A percentile compares a stretch with the other conserved stretches of the same genome.
These are phyloP conservation scores for Linum lewisii DNA, from an alignment of 345 rosid genomes.

Conservation along the genomic window DNA sequence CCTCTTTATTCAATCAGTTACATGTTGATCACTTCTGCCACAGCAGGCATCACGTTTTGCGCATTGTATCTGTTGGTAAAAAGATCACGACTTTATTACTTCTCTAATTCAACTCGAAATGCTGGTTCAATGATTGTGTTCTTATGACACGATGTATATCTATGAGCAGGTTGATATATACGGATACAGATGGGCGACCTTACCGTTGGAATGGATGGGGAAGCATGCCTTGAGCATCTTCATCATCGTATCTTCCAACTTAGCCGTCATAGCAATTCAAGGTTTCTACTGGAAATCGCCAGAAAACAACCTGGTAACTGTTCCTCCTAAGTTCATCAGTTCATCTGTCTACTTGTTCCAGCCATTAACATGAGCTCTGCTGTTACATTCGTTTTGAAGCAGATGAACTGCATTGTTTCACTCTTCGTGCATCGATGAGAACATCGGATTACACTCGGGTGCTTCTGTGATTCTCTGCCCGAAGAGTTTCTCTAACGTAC, in stretches of 20 bases:
- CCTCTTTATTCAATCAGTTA: conserved; percentile 31
- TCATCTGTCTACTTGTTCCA: neutral
- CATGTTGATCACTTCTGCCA: conserved; percentile 35
- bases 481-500: neutral
- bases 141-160: neutral
- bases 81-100: neutral
- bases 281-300: conserved; percentile 34
- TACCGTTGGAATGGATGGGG: conserved; percentile 37
- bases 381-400: conserved; percentile 8
- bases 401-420: conserved; percentile 32
- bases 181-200: conserved; percentile 20
- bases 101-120: neutral
- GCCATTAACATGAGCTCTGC: neutral
- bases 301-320: conserved; percentile 26
- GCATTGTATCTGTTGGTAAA: conserved; percentile 33
- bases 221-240: conserved; percentile 34
- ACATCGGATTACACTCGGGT: neutral
- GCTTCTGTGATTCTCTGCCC: neutral
- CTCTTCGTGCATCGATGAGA: conserved; percentile 16
- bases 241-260: conserved; percentile 27
- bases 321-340: neutral
- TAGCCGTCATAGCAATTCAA: conserved; percentile 25
- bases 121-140: neutral
- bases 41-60: conserved; percentile 31
- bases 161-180: conserved; percentile 29